Percentiles rank a stretch among this genome's conserved stretches.
Conservation (phyloP, 257 asterid genomes). For the Salvia splendens region DNA sequence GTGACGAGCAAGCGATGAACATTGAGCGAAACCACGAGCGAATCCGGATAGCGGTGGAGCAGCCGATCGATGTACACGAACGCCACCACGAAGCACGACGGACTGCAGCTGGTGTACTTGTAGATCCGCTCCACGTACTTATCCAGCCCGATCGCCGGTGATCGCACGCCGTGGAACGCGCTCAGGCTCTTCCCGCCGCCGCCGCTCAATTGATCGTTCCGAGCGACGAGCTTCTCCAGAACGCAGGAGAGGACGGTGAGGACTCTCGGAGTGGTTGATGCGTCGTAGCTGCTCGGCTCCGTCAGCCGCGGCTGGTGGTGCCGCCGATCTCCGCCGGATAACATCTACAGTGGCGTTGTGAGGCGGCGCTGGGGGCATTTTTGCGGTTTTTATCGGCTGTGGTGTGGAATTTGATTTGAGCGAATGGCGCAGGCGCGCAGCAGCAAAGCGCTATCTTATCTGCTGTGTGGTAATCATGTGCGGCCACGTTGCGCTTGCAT, state of each 20-base stretch:
- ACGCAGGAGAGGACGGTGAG: slow-evolving; percentile 62
- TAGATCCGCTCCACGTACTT: slow-evolving; percentile 80
- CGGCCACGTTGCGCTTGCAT: slow-evolving; percentile 33
- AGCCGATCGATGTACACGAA: slow-evolving; percentile 76
- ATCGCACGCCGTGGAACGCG: slow-evolving; percentile 64
- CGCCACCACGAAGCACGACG: slow-evolving; percentile 82
- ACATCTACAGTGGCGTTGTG: slow-evolving; percentile 48
- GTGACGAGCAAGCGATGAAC: slow-evolving; percentile 76
- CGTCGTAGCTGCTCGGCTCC: slow-evolving; percentile 44
- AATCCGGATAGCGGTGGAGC: slow-evolving; percentile 70
- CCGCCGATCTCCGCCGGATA: slow-evolving; percentile 42
- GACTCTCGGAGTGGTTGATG: slow-evolving; percentile 60
- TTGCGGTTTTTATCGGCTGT: background rate
- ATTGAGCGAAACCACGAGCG: slow-evolving; percentile 74
- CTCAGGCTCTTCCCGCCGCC: slow-evolving; percentile 47
- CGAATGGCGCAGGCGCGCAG: slow-evolving; percentile 10
- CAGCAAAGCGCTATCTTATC: slow-evolving; percentile 38
- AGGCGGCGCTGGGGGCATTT: slow-evolving; percentile 30
- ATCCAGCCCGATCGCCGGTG: slow-evolving; percentile 67
- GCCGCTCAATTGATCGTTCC: slow-evolving; percentile 56
- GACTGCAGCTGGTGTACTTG: slow-evolving; percentile 81
- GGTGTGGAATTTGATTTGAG: background rate
- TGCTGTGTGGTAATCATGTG: background rate
- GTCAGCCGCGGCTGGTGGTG: slow-evolving; percentile 43
- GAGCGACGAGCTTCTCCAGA: slow-evolving; percentile 69